Percentiles rank a stretch among this genome's conserved stretches.
Conservation (phyloP, 2,329 filamentous ascomycete genomes). For the Penicillium crustosum region DNA sequence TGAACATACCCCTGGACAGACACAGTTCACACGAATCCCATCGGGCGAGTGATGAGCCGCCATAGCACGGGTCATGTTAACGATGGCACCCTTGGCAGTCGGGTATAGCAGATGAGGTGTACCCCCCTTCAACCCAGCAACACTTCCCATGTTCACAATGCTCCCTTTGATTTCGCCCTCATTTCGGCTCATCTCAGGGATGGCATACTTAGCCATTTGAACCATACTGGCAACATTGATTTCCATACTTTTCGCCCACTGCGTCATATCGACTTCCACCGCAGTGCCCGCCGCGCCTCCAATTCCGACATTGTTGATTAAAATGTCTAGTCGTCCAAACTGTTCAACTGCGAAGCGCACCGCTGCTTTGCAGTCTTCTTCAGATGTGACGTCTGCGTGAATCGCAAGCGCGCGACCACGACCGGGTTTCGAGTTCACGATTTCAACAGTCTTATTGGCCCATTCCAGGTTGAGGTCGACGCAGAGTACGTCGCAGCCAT, state of each 20-base stretch:
- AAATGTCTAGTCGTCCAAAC: slow-evolving; percentile 61
- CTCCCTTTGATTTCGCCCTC: slow-evolving; percentile 40
- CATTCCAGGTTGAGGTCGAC: slow-evolving; percentile 53
- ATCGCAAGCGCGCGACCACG: slow-evolving; percentile 35
- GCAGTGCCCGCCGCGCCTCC: slow-evolving; percentile 60
- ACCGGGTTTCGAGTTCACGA: slow-evolving; percentile 46
- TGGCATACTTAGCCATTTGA: slow-evolving; percentile 60
- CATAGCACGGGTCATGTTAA: slow-evolving; percentile 59
- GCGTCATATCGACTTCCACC: slow-evolving; percentile 58
- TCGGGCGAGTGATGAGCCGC: slow-evolving; percentile 54
- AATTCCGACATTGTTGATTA: slow-evolving; percentile 66
- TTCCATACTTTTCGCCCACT: slow-evolving; percentile 58
- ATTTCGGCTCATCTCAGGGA: slow-evolving; percentile 61
- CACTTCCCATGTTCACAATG: slow-evolving; percentile 59
- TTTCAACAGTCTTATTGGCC: slow-evolving; percentile 55
- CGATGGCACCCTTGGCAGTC: slow-evolving; percentile 55
- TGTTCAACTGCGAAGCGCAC: slow-evolving; percentile 38
- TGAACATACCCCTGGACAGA: slow-evolving; percentile 48
- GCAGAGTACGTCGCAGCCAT: slow-evolving; percentile 60
- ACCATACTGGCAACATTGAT: slow-evolving; percentile 67
- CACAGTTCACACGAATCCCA: slow-evolving; percentile 56
- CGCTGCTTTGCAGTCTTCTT: slow-evolving; percentile 51
- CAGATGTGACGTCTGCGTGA: slow-evolving; percentile 56
- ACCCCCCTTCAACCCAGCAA: slow-evolving; percentile 53
- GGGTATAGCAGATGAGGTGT: slow-evolving; percentile 57